These are phyloP conservation scores for Penicillium cosmopolitanum DNA, from an alignment of 495 filamentous ascomycete genomes.

Conservation along the genomic window DNA sequence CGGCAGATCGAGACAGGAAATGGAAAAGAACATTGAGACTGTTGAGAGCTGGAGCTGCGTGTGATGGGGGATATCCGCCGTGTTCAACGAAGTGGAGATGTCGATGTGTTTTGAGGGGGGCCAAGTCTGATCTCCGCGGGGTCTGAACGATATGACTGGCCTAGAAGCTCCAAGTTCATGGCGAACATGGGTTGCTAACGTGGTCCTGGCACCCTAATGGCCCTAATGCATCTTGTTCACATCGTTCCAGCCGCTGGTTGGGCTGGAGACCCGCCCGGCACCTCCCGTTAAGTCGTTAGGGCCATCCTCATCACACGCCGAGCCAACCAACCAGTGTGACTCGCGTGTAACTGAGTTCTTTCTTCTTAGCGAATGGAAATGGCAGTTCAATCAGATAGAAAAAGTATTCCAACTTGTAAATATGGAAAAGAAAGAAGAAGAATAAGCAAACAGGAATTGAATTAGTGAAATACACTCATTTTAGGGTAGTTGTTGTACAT, in stretches of 20 bases:
- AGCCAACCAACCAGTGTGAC: constrained; percentile 2
- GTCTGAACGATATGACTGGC: constrained; percentile 22
- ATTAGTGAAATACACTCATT: not conserved
- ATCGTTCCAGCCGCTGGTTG: constrained; percentile 25
- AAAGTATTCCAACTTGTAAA: too few relatives aligned
- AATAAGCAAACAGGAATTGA: not conserved
- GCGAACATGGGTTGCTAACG: constrained; percentile 5
- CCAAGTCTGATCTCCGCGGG: constrained; percentile 22
- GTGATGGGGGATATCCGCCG: constrained; percentile 12
- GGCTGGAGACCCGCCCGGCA: constrained; percentile 28
- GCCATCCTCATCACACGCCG: constrained; percentile 31
- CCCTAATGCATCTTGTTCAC: constrained; percentile 38
- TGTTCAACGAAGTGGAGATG: constrained; percentile 15
- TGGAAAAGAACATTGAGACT: constrained; percentile 8
- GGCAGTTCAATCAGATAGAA: not conserved
- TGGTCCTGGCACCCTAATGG: constrained; percentile 27
- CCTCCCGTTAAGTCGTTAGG: constrained; percentile 30
- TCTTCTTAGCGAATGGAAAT: not conserved
- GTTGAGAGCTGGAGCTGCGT: constrained; percentile 8
- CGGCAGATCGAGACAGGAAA: not conserved
- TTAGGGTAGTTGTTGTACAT: too few relatives aligned
- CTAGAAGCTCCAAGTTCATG: constrained; percentile 24
- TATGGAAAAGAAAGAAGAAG: too few relatives aligned
- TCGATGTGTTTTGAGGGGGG: constrained; percentile 2
- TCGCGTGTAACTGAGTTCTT: constrained; percentile 2